These are phyloP conservation scores for Candida morakotiae DNA, from an alignment of 805 yeast species.

Conservation along the genomic window DNA sequence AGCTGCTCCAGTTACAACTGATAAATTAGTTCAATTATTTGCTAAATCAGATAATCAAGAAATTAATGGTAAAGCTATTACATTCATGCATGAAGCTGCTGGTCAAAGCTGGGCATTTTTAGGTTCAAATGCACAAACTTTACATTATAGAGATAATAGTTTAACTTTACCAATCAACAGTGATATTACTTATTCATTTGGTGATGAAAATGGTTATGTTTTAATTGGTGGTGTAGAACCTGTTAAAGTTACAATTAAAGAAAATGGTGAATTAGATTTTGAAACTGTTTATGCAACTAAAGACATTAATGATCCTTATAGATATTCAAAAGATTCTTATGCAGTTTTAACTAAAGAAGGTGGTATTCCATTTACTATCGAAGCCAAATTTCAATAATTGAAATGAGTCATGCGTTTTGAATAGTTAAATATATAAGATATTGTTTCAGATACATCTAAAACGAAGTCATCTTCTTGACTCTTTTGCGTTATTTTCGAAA, in stretches of 20 bases:
- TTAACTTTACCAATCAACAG: neutral
- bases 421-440: neutral
- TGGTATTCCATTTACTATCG: slow-evolving; percentile 6
- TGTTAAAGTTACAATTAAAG: slow-evolving; percentile 7
- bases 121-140: slow-evolving; percentile 1
- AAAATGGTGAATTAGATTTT: slow-evolving; percentile 9
- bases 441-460: neutral
- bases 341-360: slow-evolving; percentile 12
- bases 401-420: neutral
- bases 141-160: neutral
- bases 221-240: slow-evolving; percentile 9
- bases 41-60: slow-evolving; percentile 21
- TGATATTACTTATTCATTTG: neutral
- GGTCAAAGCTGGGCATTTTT: slow-evolving; percentile 37
- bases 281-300: slow-evolving; percentile 22
- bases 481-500: neutral
- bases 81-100: slow-evolving; percentile 41
- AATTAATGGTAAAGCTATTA: slow-evolving; percentile 25
- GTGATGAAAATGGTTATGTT: slow-evolving; percentile 7
- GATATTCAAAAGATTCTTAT: slow-evolving; percentile 15
- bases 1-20: slow-evolving; percentile 5
- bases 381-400: neutral
- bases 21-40: slow-evolving; percentile 14
- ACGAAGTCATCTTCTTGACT: neutral
- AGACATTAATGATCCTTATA: slow-evolving; percentile 26